Base-by-base conservation (phyloP, 1,284 basidiomycete species). In the Ustilago shanxiensis region DNA sequence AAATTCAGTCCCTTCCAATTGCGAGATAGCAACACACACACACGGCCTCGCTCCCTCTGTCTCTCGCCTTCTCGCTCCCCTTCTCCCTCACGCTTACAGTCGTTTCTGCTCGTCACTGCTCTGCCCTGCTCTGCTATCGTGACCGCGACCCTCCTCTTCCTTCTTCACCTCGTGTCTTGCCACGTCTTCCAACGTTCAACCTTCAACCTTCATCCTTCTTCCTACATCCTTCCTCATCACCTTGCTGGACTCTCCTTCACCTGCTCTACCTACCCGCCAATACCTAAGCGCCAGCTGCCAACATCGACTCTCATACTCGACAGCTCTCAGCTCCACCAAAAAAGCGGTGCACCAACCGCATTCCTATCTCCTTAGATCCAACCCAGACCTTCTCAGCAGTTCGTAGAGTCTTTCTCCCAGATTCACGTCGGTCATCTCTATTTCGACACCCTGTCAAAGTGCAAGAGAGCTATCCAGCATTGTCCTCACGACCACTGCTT, bases 1-100 rank as follows among this genome's bases (percentile, higher is more conserved):
- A 20, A 56, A 22, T 45, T 53, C 54, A 57, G 54, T 51, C 47
- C 53, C 35, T 50, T 33, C 31, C 31, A 7, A 5, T 61, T 13
- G n/a, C 22, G n/a, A 20, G 44, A 26, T 47, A 47, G 20, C 8
- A 1, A 47, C 20, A 45, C 22, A 45, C 44, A n/a, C n/a, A n/a
- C n/a, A n/a, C n/a, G n/a, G n/a, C n/a, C n/a, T n/a, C n/a, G n/a
- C n/a, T n/a, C n/a, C n/a, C n/a, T n/a, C n/a, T n/a, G n/a, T n/a
- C n/a, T n/a, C n/a, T n/a, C n/a, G n/a, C n/a, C n/a, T n/a, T n/a
- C n/a, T n/a, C n/a, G n/a, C n/a, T n/a, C n/a, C n/a, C n/a, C n/a
- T n/a, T 8, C 44, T 13, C 20, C 6, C 20, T 2, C 7, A 47
- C n/a, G 44, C 44, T 39, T 39, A 39, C 13, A 39, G 37, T 39